A percentile compares a stretch with the other conserved stretches of the same genome.
These are phyloP conservation scores for Starmerella vaccinii DNA, from an alignment of 805 yeast genomes.

Conservation along the genomic window DNA sequence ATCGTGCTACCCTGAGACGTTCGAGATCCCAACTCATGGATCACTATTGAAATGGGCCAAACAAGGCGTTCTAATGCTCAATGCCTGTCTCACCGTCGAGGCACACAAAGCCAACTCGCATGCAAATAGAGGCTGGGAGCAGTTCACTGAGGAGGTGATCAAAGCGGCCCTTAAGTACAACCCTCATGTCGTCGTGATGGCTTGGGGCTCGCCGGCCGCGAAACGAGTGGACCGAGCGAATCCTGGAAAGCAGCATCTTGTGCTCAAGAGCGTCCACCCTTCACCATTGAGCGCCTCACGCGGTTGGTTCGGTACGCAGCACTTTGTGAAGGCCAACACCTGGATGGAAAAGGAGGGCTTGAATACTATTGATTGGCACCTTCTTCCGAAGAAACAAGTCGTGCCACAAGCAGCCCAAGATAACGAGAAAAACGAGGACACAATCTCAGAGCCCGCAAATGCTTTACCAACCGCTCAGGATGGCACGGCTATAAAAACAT, in stretches of 20 bases:
- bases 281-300: slow-evolving; percentile 86
- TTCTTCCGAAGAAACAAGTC: slow-evolving; percentile 21
- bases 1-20: slow-evolving; percentile 54
- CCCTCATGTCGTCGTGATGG: slow-evolving; percentile 51
- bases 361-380: slow-evolving; percentile 58
- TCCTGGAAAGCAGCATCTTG: slow-evolving; percentile 32
- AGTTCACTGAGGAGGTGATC: slow-evolving; percentile 67
- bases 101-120: slow-evolving; percentile 94
- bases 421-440: neutral
- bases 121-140: slow-evolving; percentile 84
- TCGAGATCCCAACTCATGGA: slow-evolving; percentile 53
- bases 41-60: slow-evolving; percentile 74
- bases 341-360: slow-evolving; percentile 51
- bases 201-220: slow-evolving; percentile 74
- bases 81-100: slow-evolving; percentile 80
- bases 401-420: neutral
- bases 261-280: slow-evolving; percentile 79
- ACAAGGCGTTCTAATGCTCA: slow-evolving; percentile 77
- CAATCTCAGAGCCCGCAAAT: neutral
- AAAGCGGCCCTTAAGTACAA: slow-evolving; percentile 36
- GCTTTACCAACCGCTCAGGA: neutral
- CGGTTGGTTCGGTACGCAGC: slow-evolving; percentile 71
- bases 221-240: slow-evolving; percentile 42
- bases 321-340: slow-evolving; percentile 63
- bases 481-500: neutral